Evolutionary conservation across 2,329 filamentous ascomycete genomes (phyloP), one percentile per base, ranked within the genome.

Genomic region (Pleurostoma richardsiae): DNA sequence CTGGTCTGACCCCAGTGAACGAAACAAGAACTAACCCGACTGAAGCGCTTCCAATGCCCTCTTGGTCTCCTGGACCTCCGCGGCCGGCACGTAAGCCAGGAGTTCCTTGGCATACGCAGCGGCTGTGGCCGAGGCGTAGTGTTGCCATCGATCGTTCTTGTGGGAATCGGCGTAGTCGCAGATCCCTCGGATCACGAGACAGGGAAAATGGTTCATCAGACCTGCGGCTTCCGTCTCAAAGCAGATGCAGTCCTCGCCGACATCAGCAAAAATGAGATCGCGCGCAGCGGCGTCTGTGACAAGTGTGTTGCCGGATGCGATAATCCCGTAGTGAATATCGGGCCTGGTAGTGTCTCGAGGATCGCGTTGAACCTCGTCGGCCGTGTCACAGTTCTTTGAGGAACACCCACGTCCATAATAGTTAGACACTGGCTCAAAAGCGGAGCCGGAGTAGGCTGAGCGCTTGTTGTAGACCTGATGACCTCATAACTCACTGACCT

Each of bases 101-200:
- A 42, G 19, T n/a, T 52, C 52, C 43, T 54, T 62, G 0, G 58
- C 53, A 45, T 59, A 65, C 26, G 55, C 60, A 5, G 62, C 62
- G 7, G 62, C 60, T 19, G 52, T 48, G 40, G 60, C 57, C 4
- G 62, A 54, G 4, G 61, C 56, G 53, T 59, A 64, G 3, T 52
- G 50, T 41, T 63, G 61, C 61, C 59, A 65, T 1, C 44, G 30
- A 6, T 62, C 52, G 30, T 61, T 59, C 42, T 62, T 64, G 41
- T 64, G 60, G 1, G 59, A 57, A 41, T 67, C 64, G 1, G 62
- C 55, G 31, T 67, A 68, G 51, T 68, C 61, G 44, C 58, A 66
- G 42, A 68, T 64, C 0, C 64, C 63, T 5, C 61, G 54, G 42
- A 67, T 60, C 10, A 63, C 59, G 2, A 66, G 44, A 29, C 60